Evolutionary conservation across 2,329 filamentous ascomycete genomes (phyloP).

Genomic region (Aspergillus ochraceus): DNA sequence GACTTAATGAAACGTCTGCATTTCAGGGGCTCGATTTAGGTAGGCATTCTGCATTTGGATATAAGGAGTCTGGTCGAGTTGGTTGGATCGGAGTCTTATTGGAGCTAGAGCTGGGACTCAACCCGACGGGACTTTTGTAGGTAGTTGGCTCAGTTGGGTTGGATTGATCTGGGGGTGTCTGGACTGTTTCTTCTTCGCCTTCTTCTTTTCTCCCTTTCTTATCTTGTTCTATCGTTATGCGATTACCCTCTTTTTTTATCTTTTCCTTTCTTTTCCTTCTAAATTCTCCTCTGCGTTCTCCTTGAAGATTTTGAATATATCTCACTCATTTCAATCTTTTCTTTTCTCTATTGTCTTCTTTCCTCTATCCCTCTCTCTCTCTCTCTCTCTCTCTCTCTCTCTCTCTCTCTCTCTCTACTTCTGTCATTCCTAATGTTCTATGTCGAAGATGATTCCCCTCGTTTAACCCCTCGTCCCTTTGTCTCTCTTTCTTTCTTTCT

Average conservation of each 20-base stretch:
- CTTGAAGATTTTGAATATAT: constrained; percentile 1
- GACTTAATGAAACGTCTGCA: not conserved
- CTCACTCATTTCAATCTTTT: not conserved
- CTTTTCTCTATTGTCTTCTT: not conserved
- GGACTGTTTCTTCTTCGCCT: not conserved
- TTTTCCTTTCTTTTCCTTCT: too few species aligned
- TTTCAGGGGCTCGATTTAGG: not conserved
- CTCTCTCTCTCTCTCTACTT: not conserved
- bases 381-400: not conserved
- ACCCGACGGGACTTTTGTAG: not conserved
- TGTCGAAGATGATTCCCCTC: not conserved
- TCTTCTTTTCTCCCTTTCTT: not conserved
- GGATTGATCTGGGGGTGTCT: not conserved
- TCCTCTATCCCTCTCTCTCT: too few species aligned
- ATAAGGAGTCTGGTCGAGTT: constrained; percentile 1
- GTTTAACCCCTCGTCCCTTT: not conserved
- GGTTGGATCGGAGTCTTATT: not conserved
- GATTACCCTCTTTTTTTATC: not conserved
- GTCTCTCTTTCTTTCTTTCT: too few species aligned
- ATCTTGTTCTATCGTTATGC: not conserved
- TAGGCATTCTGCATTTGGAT: constrained; percentile 6
- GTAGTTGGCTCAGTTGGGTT: not conserved
- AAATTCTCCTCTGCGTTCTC: not conserved
- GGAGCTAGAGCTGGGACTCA: too few species aligned
- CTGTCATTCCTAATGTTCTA: not conserved